phyloP scores from a whole-genome alignment of 148 eudicot species.

The Cornus suecica region DNA sequence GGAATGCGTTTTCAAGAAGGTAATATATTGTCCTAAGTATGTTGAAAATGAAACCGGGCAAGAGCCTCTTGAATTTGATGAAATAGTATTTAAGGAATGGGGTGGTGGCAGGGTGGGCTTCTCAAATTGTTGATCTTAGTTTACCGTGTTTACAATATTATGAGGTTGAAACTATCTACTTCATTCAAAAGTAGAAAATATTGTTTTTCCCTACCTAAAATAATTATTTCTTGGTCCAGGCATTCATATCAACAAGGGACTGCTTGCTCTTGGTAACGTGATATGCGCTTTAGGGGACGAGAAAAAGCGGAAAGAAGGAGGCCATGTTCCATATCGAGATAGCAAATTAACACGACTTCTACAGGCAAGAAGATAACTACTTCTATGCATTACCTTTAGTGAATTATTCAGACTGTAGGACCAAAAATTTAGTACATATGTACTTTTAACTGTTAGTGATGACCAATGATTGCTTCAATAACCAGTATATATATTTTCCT shows the following conservation, averaged over 20 bases:
- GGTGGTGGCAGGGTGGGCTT: too few relatives aligned
- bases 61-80: not conserved
- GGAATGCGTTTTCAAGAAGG: slow-evolving; percentile 93
- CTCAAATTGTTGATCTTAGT: too few relatives aligned
- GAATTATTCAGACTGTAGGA: not conserved
- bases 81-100: not conserved
- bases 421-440: not conserved
- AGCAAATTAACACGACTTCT: slow-evolving; percentile 93
- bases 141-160: not conserved
- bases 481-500: not conserved
- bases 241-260: slow-evolving; percentile 92
- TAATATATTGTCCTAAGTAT: slow-evolving; percentile 13
- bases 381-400: not conserved
- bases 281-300: slow-evolving; percentile 98
- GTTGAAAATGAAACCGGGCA: not conserved
- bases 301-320: slow-evolving; percentile 93
- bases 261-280: slow-evolving; percentile 91
- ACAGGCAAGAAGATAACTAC: slow-evolving; percentile 46
- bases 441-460: not conserved
- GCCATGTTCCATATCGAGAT: slow-evolving; percentile 94
- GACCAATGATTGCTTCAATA: not conserved
- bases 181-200: not conserved
- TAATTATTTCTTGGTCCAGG: slow-evolving; percentile 32
- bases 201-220: too few relatives aligned
- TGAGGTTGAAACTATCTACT: not conserved